Percentiles rank a stretch among this genome's conserved stretches.
phyloP scores from a whole-genome alignment of 2,329 filamentous ascomycete species.

The Purpureocillium takamizusanense region DNA sequence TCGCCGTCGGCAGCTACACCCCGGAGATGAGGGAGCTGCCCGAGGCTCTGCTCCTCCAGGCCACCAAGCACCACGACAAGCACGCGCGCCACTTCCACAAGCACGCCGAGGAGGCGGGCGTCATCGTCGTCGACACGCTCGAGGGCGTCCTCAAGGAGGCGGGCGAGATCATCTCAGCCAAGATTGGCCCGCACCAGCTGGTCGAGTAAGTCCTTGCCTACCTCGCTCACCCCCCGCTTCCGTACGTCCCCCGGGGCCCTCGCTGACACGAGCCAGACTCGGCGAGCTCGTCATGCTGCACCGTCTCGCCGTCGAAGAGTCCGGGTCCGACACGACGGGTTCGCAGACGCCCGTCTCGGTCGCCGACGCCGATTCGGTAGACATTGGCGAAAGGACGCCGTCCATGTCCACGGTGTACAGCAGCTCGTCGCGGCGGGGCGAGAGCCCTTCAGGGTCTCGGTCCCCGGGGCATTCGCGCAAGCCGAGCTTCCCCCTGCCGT shows the following conservation, averaged over 20 bases:
- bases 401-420: constrained; percentile 33
- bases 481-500: constrained; percentile 21
- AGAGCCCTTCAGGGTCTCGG: constrained; percentile 22
- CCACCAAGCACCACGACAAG: constrained; percentile 34
- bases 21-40: constrained; percentile 77
- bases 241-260: constrained; percentile 5
- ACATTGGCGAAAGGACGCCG: constrained; percentile 21
- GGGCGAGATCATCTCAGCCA: constrained; percentile 76
- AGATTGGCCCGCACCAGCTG: constrained; percentile 62
- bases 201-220: constrained; percentile 54
- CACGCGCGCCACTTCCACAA: constrained; percentile 55
- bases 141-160: constrained; percentile 74
- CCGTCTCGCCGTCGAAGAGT: constrained; percentile 31
- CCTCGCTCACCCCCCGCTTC: background rate
- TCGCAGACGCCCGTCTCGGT: constrained; percentile 14
- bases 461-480: constrained; percentile 19
- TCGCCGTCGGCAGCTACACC: constrained; percentile 62
- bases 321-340: constrained; percentile 20
- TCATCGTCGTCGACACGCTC: constrained; percentile 66
- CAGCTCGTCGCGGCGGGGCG: constrained; percentile 14
- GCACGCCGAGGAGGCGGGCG: constrained; percentile 54
- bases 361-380: constrained; percentile 14
- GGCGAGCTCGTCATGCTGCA: constrained; percentile 67
- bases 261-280: constrained; percentile 34
- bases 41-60: constrained; percentile 61